Base-by-base conservation (phyloP, 805 yeast species). In the Kodamaea fukazawae region DNA sequence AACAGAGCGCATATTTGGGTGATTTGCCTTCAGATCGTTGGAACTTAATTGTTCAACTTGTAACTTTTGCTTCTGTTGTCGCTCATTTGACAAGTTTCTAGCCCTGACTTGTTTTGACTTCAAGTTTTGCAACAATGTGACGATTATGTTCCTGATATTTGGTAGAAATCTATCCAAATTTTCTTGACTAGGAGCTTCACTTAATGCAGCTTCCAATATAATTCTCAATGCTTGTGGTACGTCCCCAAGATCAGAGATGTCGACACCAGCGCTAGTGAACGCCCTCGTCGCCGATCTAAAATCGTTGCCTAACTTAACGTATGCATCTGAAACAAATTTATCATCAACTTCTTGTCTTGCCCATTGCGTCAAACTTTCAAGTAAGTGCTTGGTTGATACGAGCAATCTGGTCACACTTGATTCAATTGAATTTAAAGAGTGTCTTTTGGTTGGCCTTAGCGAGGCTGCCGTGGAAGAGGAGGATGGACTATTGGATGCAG, bases 281-380 rank as follows among this genome's bases (percentile, higher is more conserved):
- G 95, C 86, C 44, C 87, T 75, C 15, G 90, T 80, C 1, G 95
- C 86, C 3, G 86, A 78, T 50, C 91, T 81, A 70, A 89, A 93
- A 60, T 91, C 97, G 55, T 90, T 93, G 0, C 99, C 99, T 20
- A 93, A 73, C 48, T 79, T 83, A 11, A 93, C 99, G 58, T 88
- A 93, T 3, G 89, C 85, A 52, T 89, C 87, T 2, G 96, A 87
- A 2, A 93, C 97, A 46, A 78, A 86, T 41, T 78, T 77, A 33
- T 90, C 98, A 16, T 82, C 74, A 4, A 87, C 89, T n/a, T 76
- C 72, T 15, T 78, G 79, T 45, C 78, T 73, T 1, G 98, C 90
- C 99, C 99, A 93, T 45, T 80, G 86, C 0, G 95, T 87, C 37
- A 93, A 66, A 12, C 86, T 75, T 52, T 87, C 96, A n/a, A 93